Evolutionary conservation across 768 basidiomycete genomes (phyloP).

Genomic region (Punctularia strigosozonata): DNA sequence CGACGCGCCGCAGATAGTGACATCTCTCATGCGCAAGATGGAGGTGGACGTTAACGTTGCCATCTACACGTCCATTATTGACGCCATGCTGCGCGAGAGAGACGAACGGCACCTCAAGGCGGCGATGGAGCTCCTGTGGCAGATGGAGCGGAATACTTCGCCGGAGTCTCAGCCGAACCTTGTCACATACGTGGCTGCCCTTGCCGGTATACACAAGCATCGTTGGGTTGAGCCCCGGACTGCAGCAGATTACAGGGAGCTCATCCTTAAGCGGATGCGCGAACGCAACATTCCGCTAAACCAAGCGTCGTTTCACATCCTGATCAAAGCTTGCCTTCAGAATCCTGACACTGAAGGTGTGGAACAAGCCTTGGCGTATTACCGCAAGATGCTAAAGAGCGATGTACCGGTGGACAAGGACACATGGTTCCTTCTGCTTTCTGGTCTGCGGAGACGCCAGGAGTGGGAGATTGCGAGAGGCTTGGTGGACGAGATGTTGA

Average conservation of each 20-base stretch:
- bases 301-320: slow-evolving; percentile 62
- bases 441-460: slow-evolving; percentile 43
- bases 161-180: slow-evolving; percentile 47
- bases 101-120: slow-evolving; percentile 40
- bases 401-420: slow-evolving; percentile 39
- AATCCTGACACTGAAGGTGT: slow-evolving; percentile 38
- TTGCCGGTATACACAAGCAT: slow-evolving; percentile 60
- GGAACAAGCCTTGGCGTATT: slow-evolving; percentile 42
- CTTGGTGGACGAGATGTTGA: slow-evolving; percentile 50
- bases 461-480: slow-evolving; percentile 52
- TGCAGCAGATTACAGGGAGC: slow-evolving; percentile 32
- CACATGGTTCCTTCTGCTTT: slow-evolving; percentile 71
- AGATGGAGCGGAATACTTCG: slow-evolving; percentile 52
- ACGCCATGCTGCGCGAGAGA: slow-evolving; percentile 51
- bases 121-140: slow-evolving; percentile 57
- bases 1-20: slow-evolving; percentile 53
- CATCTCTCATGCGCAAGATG: slow-evolving; percentile 66
- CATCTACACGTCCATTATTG: slow-evolving; percentile 72
- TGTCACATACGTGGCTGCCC: slow-evolving; percentile 74
- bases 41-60: slow-evolving; percentile 64
- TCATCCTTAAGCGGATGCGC: slow-evolving; percentile 50
- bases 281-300: slow-evolving; percentile 40
- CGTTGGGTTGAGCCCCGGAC: slow-evolving; percentile 32
- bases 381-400: slow-evolving; percentile 44
- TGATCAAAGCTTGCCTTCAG: slow-evolving; percentile 57